Evolutionary conservation across 2,329 filamentous ascomycete genomes (phyloP).

Genomic region (Ramichloridium luteum): DNA sequence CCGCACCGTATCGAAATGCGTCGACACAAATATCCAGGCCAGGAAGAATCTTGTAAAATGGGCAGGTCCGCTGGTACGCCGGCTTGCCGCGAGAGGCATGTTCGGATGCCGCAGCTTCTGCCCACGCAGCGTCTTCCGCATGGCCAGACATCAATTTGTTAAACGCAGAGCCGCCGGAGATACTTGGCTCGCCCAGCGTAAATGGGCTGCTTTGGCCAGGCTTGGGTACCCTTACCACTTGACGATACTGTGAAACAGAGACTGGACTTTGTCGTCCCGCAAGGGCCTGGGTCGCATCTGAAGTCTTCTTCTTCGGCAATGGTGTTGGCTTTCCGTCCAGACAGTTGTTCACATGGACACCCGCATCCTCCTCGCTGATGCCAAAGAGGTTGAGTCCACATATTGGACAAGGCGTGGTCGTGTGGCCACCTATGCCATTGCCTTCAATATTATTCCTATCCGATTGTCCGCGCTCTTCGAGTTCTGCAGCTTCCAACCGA

Average conservation of each 20-base stretch:
- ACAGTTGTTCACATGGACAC: conserved; percentile 82
- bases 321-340: conserved; percentile 68
- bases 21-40: conserved; percentile 89
- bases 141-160: conserved; percentile 86
- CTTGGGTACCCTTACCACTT: conserved; percentile 53
- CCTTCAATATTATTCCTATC: background rate
- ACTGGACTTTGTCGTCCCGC: conserved; percentile 6
- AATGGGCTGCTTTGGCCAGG: conserved; percentile 77
- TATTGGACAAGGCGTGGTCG: conserved; percentile 52
- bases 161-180: conserved; percentile 57
- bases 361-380: conserved; percentile 49
- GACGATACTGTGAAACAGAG: conserved; percentile 47
- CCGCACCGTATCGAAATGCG: conserved; percentile 87
- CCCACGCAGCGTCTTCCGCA: conserved; percentile 84
- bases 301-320: conserved; percentile 28
- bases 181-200: conserved; percentile 34
- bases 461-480: conserved; percentile 33
- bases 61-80: conserved; percentile 79
- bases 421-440: conserved; percentile 2
- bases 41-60: conserved; percentile 97
- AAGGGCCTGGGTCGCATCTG: conserved; percentile 6
- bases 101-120: conserved; percentile 69
- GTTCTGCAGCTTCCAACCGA: conserved; percentile 40
- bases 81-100: conserved; percentile 68
- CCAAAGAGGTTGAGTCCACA: conserved; percentile 55